Base-by-base conservation (phyloP, 2,329 filamentous ascomycete species). In the Graphilbum fragrans region DNA sequence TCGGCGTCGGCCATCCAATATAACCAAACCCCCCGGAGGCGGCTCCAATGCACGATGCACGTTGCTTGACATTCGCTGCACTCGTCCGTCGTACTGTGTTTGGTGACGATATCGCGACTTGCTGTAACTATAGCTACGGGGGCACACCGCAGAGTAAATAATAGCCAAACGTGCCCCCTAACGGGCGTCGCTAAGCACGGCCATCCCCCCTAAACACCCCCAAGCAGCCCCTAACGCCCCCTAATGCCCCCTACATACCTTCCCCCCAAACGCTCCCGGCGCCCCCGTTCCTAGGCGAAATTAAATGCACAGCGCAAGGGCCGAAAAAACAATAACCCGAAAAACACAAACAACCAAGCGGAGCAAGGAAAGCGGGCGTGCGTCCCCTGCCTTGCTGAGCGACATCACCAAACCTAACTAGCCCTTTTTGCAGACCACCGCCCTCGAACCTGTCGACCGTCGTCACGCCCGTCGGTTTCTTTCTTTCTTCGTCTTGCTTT, bases 291-390 rank as follows among this genome's bases (percentile, higher is more conserved):
- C 23, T 20, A 18, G 23, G 18, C n/a, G 27, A 27, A 33, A 38
- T 41, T 33, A 44, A 40, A 44, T n/a, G 41, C 29, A 41, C 16
- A 37, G 32, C 25, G 25, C 25, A 31, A 31, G 14, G 47, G 47
- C 39, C 47, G 45, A 47, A 49, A 49, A 49, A 49, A 47, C 47
- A 42, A 44, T 45, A 49, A 42, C 46, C 47, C 47, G 47, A 42
- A 42, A 41, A 43, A 46, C 39, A 47, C 42, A 44, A 40, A 41
- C 35, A 46, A 37, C 7, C 17, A 8, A 16, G 29, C 29, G 14
- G 29, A 31, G 29, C 29, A 31, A 16, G 29, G n/a, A n/a, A n/a
- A 31, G 29, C 29, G 29, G 29, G 29, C 29, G 25, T 7, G 25
- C 25, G 25, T 27, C 11, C n/a, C n/a, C 11, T 31, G 29, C 29